Conservation (phyloP, 306 rosid genomes). For the Vigna reflexopilosa region DNA sequence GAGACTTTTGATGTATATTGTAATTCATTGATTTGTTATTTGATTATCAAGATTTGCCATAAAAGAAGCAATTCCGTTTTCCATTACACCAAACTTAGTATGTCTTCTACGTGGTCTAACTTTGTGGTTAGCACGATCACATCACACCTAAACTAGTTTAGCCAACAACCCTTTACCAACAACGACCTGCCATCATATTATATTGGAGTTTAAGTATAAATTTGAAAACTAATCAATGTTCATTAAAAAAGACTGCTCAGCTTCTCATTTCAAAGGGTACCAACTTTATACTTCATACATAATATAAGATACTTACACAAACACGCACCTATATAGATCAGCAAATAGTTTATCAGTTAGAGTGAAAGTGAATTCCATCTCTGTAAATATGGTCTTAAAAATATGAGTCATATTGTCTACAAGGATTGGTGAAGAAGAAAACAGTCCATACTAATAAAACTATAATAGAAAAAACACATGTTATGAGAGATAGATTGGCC, state of each 20-base stretch:
- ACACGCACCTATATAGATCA: too few species aligned
- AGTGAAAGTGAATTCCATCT: too few species aligned
- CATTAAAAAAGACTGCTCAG: constrained; percentile 37
- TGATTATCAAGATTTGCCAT: constrained; percentile 1
- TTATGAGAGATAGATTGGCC: constrained; percentile 35
- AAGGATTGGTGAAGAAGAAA: too few species aligned
- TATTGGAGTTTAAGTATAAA: constrained; percentile 1
- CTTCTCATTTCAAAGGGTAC: constrained; percentile 28
- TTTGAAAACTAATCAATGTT: constrained; percentile 38
- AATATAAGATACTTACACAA: constrained; percentile 21
- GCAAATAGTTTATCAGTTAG: too few species aligned
- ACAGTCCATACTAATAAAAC: too few species aligned
- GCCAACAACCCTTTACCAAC: constrained; percentile 52
- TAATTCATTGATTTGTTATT: not conserved
- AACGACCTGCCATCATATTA: constrained; percentile 46
- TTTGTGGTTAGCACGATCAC: constrained; percentile 46
- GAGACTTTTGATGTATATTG: not conserved
- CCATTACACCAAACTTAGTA: constrained; percentile 27
- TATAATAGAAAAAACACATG: not conserved
- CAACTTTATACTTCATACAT: not conserved
- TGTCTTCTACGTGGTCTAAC: constrained; percentile 33
- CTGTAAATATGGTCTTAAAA: too few species aligned
- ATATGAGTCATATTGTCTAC: too few species aligned
- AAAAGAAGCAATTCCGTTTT: not conserved
- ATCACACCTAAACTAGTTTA: constrained; percentile 52